Base-by-base conservation (phyloP, 2,329 filamentous ascomycete species). In the Diaporthe ilicicola region DNA sequence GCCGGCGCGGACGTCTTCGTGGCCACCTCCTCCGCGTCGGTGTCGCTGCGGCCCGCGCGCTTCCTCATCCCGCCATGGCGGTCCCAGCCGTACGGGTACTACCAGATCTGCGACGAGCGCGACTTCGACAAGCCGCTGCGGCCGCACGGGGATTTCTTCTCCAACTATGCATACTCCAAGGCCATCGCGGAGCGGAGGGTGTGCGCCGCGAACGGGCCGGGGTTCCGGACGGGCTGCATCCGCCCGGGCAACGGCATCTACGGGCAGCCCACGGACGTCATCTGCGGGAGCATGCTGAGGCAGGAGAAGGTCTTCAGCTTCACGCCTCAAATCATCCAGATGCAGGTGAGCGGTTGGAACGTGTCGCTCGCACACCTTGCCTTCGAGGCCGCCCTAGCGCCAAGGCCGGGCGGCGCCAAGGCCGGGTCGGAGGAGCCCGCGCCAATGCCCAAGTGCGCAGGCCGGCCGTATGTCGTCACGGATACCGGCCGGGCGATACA, bases 161-260 rank as follows among this genome's bases (percentile, higher is more conserved):
- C 79, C 50, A 85, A 87, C 76, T 90, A 90, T 69, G 83, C 86
- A 44, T 81, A 79, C 24, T 83, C 83, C 66, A 89, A 89, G 75
- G 82, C 84, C 8, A 81, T 84, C 69, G 86, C 86, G 2, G 88
- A 89, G 78, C 79, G 82, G 17, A 73, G 88, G 10, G 82, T 89
- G 12, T 85, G 85, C 70, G 77, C 74, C 10, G 84, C 84, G 32
- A 82, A 87, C 75, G 71, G 77, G 37, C 73, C 75, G 10, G 69
- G 77, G 9, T 86, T 90, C 76, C 83, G 86, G 12, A 89, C 87
- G 0, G 88, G 87, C 9, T 81, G 81, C 59, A 85, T 90, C 73
- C 82, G 88, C 2, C 87, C 87, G 0, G 83, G 84, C 15, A 88
- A 88, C 73, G 84, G 81, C 34, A 83, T 89, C 55, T 89, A 88